These are phyloP conservation scores for Chlorophyllum brunneum DNA, from an alignment of 768 basidiomycete species.

Conservation along the genomic window DNA sequence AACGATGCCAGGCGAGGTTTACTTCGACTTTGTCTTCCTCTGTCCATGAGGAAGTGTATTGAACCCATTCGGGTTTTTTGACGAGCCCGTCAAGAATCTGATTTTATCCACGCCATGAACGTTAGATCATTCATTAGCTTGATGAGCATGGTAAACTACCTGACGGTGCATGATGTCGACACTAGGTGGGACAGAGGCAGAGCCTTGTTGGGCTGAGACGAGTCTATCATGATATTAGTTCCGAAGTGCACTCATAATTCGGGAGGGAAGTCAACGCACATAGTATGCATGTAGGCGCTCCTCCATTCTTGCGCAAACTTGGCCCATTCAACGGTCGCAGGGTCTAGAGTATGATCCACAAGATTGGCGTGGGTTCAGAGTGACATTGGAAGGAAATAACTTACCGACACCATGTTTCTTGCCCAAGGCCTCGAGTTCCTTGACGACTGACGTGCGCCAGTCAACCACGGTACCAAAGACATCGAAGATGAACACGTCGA, in stretches of 20 bases:
- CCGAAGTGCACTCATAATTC: neutral
- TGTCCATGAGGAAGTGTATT: constrained; percentile 42
- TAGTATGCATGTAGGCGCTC: constrained; percentile 40
- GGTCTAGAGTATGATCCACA: neutral
- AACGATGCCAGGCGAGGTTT: constrained; percentile 56
- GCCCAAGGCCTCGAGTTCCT: constrained; percentile 27
- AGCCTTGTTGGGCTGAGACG: constrained; percentile 36
- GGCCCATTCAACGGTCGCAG: constrained; percentile 30
- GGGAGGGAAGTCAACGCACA: constrained; percentile 29
- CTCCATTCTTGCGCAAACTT: constrained; percentile 59
- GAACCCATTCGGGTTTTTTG: constrained; percentile 42
- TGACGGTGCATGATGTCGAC: constrained; percentile 56
- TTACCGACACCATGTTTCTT: constrained; percentile 25
- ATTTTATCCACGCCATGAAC: neutral
- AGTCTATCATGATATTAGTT: constrained; percentile 23
- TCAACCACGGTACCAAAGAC: constrained; percentile 51
- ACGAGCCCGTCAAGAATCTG: constrained; percentile 61
- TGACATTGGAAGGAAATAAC: constrained; percentile 3
- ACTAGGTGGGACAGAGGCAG: constrained; percentile 48
- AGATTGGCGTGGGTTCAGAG: neutral
- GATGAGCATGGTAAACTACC: constrained; percentile 23
- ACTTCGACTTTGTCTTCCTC: constrained; percentile 39
- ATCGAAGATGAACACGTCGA: constrained; percentile 45
- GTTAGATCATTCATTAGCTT: neutral
- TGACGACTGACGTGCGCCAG: constrained; percentile 32